Base-by-base conservation (phyloP, 2,329 filamentous ascomycete species). In the Endocalyx cinctus region DNA sequence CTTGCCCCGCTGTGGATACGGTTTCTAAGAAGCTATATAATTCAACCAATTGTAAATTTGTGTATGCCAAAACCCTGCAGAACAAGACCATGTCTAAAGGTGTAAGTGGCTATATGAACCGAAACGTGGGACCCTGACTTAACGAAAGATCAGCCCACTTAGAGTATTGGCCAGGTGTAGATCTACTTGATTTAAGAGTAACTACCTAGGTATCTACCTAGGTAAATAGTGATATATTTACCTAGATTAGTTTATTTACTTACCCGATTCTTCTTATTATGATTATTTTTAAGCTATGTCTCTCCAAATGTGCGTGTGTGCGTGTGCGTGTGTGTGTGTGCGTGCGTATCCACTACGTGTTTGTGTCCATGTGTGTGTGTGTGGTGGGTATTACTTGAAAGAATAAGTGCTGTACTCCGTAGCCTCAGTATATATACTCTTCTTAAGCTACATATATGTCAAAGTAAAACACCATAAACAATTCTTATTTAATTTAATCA, bases 71-170 rank as follows among this genome's bases (percentile, higher is more conserved):
- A 25, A 37, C 37, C 37, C 40, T 41, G 35, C 37, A 31, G 18
- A 31, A 15, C 34, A 32, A 33, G 26, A 33, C 36, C 35, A 35
- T 36, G 25, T 29, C 38, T 39, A 35, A 35, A 26, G 40, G 27
- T 29, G 15, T 29, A 15, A 29, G 16, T 29, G 27, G 17, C 27
- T 19, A 10, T 13, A n/a, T 15, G 6, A 17, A 15, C 27, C 16
- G 16, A 13, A 37, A 40, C 29, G 27, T 39, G 12, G 13, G 35
- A 25, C 39, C 39, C 39, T 37, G 34, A 29, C 18, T 31, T 20
- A 37, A 33, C 34, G 27, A 36, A 31, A 29, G 32, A 31, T 25
- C 22, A 34, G 22, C 27, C 29, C 26, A 27, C 38, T 16, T 15
- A 22, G 14, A 30, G 25, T 22, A 19, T 31, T 12, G 18, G 16